phyloP scores from a whole-genome alignment of 495 filamentous ascomycete genomes.

The Oidiodendron maius region DNA sequence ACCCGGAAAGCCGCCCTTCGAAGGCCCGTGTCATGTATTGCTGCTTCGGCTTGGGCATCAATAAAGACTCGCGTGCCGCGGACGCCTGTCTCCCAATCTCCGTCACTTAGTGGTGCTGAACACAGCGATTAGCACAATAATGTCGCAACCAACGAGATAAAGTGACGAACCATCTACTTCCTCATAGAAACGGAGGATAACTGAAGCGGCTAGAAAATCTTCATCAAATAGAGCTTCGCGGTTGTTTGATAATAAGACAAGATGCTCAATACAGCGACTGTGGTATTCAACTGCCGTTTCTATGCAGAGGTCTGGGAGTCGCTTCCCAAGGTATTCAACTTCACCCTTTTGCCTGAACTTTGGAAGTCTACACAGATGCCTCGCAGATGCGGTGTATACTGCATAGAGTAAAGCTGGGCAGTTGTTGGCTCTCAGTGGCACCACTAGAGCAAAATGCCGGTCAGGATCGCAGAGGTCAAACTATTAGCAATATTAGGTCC shows the following conservation, averaged over 20 bases:
- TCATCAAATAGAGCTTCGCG: slow-evolving; percentile 27
- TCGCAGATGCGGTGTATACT: slow-evolving; percentile 25
- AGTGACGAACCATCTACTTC: slow-evolving; percentile 22
- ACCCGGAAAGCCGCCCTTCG: slow-evolving; percentile 30
- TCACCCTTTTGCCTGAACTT: slow-evolving; percentile 14
- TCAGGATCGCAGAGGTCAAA: slow-evolving; percentile 16
- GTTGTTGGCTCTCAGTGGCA: slow-evolving; percentile 25
- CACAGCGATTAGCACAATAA: too few species aligned
- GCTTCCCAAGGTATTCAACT: slow-evolving; percentile 16
- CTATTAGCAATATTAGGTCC: background rate
- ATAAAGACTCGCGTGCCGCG: slow-evolving; percentile 19
- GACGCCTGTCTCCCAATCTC: slow-evolving; percentile 15
- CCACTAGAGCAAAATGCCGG: slow-evolving; percentile 24
- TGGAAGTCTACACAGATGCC: slow-evolving; percentile 18
- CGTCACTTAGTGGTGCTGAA: slow-evolving; percentile 15
- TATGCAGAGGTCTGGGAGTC: slow-evolving; percentile 17
- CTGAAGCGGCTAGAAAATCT: slow-evolving; percentile 26
- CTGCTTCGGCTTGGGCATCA: slow-evolving; percentile 7
- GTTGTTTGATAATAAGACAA: slow-evolving; percentile 22
- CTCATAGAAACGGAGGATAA: slow-evolving; percentile 31
- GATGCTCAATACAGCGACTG: slow-evolving; percentile 17
- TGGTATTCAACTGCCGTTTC: slow-evolving; percentile 28
- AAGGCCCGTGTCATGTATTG: slow-evolving; percentile 17
- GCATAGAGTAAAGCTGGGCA: slow-evolving; percentile 28
- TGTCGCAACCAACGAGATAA: too few species aligned